Percentiles rank a stretch among this genome's conserved stretches.
Conservation (phyloP, 345 rosid species). For the Passiflora organensis region DNA sequence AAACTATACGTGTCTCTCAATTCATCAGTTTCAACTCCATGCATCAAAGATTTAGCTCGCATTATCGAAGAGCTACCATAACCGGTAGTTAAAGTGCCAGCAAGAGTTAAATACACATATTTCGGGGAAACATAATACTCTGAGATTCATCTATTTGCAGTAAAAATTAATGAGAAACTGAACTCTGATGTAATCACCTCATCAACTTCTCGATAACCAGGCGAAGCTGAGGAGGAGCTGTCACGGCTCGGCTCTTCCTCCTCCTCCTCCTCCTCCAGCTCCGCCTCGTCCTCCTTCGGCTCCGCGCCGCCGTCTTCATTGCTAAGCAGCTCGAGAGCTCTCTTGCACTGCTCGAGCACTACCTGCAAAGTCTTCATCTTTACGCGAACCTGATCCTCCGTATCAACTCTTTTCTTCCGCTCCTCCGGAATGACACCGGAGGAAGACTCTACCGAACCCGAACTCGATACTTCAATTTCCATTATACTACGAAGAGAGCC, state of each 20-base stretch:
- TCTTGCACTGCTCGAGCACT: conserved; percentile 78
- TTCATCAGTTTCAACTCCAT: no score
- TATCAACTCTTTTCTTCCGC: conserved; percentile 15
- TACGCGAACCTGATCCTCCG: conserved; percentile 49
- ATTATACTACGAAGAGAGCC: not conserved
- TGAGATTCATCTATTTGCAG: no score
- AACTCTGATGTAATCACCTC: no score
- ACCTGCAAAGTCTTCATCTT: conserved; percentile 64
- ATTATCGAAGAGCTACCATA: no score
- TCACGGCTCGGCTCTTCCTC: conserved; percentile 13
- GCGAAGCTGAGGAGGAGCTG: conserved; percentile 18
- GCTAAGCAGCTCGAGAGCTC: conserved; percentile 64
- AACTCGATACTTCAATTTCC: conserved; percentile 20
- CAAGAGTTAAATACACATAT: no score
- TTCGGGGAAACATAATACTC: no score
- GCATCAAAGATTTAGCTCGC: no score
- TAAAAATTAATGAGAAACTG: not conserved
- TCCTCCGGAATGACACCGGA: conserved; percentile 6
- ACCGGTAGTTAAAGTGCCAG: no score
- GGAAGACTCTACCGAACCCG: not conserved
- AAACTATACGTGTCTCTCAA: no score
- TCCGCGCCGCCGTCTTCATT: conserved; percentile 22
- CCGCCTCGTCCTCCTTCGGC: conserved; percentile 22
- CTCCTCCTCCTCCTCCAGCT: conserved; percentile 3
- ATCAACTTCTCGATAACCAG: conserved; percentile 56